Evolutionary conservation across 1,284 basidiomycete genomes (phyloP).

Genomic region (Irpex sp.): DNA sequence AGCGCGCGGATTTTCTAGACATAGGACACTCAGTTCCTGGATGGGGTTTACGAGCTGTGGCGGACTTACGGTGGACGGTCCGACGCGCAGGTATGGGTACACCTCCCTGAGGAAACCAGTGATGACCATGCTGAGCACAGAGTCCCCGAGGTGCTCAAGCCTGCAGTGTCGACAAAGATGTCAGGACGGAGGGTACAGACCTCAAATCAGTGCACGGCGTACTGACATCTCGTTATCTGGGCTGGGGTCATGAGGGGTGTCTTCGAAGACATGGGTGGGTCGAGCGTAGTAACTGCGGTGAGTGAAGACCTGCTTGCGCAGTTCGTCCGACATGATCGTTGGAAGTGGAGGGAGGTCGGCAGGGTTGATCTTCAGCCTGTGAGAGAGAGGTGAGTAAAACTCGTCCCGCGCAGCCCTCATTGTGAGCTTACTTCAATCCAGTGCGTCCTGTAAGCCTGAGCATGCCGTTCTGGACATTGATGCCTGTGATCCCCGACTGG

Average conservation of each 20-base stretch:
- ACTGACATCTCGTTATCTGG: slow-evolving; percentile 76
- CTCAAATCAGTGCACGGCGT: background rate
- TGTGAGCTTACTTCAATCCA: background rate
- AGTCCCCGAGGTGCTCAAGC: slow-evolving; percentile 70
- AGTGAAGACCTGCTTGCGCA: slow-evolving; percentile 60
- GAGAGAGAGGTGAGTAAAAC: background rate
- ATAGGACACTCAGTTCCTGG: background rate
- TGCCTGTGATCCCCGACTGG: background rate
- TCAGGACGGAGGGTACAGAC: slow-evolving; percentile 1
- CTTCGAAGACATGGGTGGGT: slow-evolving; percentile 71
- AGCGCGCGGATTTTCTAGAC: slow-evolving; percentile 67
- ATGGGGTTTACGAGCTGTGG: background rate
- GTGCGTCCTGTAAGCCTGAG: background rate
- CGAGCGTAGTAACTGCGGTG: slow-evolving; percentile 67
- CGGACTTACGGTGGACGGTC: slow-evolving; percentile 62
- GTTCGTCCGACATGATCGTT: slow-evolving; percentile 37
- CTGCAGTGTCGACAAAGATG: slow-evolving; percentile 30
- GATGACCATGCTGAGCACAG: slow-evolving; percentile 62
- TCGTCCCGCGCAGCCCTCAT: background rate
- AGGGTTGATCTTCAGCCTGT: slow-evolving; percentile 24
- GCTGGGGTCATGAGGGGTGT: slow-evolving; percentile 60
- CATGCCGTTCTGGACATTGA: background rate
- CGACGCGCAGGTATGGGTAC: slow-evolving; percentile 68
- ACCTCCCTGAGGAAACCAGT: slow-evolving; percentile 58
- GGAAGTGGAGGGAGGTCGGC: slow-evolving; percentile 46